Percentiles rank a stretch among this genome's conserved stretches.
Conservation (phyloP, 1,139 yeast species). For the Taphrina wiesneri region DNA sequence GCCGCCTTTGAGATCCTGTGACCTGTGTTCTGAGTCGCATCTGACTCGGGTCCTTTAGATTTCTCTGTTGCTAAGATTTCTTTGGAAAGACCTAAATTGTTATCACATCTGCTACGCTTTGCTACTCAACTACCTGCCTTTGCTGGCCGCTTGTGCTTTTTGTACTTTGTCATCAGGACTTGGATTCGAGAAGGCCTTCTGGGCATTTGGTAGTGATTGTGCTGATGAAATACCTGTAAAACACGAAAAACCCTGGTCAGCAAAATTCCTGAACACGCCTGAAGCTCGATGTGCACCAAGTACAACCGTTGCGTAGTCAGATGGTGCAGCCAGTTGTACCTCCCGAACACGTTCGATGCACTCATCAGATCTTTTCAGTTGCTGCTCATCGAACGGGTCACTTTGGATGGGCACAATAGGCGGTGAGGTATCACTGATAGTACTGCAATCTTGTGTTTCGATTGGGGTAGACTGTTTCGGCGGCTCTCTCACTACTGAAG, state of each 20-base stretch:
- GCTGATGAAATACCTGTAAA: constrained; percentile 45
- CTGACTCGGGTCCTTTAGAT: neutral
- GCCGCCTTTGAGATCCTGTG: neutral
- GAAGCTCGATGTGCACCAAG: constrained; percentile 22
- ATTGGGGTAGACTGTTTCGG: neutral
- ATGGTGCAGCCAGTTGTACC: constrained; percentile 47
- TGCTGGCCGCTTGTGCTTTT: constrained; percentile 25
- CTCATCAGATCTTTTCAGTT: neutral
- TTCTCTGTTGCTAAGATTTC: neutral
- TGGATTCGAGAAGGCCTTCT: constrained; percentile 55
- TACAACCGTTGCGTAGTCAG: constrained; percentile 38
- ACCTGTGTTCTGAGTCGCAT: neutral
- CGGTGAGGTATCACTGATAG: too few species aligned
- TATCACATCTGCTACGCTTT: constrained; percentile 30
- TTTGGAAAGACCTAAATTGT: constrained; percentile 29
- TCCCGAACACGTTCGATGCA: neutral
- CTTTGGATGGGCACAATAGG: too few species aligned
- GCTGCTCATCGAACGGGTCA: neutral
- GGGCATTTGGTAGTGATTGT: constrained; percentile 54
- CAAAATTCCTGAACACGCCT: neutral
- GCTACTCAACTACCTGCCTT: neutral
- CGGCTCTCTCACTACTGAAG: too few species aligned
- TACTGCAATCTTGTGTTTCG: neutral
- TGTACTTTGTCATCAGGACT: constrained; percentile 81
- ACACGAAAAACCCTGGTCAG: constrained; percentile 40